Evolutionary conservation across 2,329 filamentous ascomycete genomes (phyloP).

Genomic region (Intubia oerlemansii): DNA sequence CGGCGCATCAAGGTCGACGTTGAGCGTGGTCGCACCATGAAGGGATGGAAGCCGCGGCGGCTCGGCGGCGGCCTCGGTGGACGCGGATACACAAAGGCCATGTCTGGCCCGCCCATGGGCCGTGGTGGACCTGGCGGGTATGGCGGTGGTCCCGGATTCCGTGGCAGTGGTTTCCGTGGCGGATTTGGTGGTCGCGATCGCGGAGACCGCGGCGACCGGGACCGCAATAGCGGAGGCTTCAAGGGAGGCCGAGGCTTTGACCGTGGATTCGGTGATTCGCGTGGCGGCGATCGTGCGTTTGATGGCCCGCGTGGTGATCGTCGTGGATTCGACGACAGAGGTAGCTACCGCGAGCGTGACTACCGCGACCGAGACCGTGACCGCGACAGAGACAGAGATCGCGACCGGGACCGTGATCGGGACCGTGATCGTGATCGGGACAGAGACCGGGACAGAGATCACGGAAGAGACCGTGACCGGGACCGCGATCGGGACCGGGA

Average conservation of each 20-base stretch:
- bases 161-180: conserved; percentile 35
- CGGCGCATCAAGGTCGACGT: conserved; percentile 86
- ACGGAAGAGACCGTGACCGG: conserved; percentile 12
- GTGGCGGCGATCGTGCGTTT: conserved; percentile 20
- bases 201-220: conserved; percentile 19
- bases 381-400: conserved; percentile 16
- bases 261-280: conserved; percentile 25
- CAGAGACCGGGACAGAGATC: no score
- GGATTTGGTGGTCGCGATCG: conserved; percentile 12
- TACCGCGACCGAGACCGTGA: conserved; percentile 19
- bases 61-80: conserved; percentile 85
- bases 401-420: conserved; percentile 12
- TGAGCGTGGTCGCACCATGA: conserved; percentile 83
- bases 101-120: conserved; percentile 40
- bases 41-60: conserved; percentile 79
- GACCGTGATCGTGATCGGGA: conserved; percentile 15
- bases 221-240: conserved; percentile 11
- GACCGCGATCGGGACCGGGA: conserved; percentile 15
- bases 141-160: conserved; percentile 17
- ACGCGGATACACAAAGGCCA: conserved; percentile 73
- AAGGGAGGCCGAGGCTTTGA: conserved; percentile 15
- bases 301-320: conserved; percentile 30
- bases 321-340: conserved; percentile 18
- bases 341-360: conserved; percentile 27
- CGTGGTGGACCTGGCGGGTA: conserved; percentile 20